Base-by-base conservation (phyloP, 306 rosid genomes). In the Dryas octopetala region DNA sequence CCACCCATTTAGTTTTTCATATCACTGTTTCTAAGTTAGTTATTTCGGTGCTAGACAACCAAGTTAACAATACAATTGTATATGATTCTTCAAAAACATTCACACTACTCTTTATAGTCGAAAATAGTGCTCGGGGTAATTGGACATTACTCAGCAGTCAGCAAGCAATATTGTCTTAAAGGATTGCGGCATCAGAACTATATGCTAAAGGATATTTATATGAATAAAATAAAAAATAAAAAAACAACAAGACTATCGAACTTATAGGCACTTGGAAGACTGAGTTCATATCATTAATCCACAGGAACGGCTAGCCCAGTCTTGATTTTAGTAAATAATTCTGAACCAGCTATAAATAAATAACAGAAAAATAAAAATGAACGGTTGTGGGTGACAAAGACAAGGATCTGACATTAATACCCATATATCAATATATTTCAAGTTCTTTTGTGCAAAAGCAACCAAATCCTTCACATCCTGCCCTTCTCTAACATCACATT, bases 341-440 rank as follows among this genome's bases (percentile, higher is more conserved):
- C 23, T 4, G 50, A 51, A 7, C 2, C 47, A 49, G n/a, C 4
- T 49, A 4, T 50, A 49, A 17, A 67, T 32, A 68, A 68, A 7
- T 26, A 49, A 62, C 0, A 51, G 14, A 69, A 51, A 40, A 15
- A 66, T 13, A 23, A 4, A 4, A 15, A 67, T 47, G 38, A 32
- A 32, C 38, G 38, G 28, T 26, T 59, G 40, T 16, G 52, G 17
- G 40, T n/a, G n/a, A 68, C 26, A 45, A 49, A 68, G 40, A 49
- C 9, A 19, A 49, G 46, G 15, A 7, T 52, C 26, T 8, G 12
- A 15, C 28, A 16, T 52, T 67, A 69, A 66, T 89, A 93, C 98
- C 98, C 98, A 94, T 77, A 91, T 87, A 77, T 94, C 98, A 79
- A 94, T 82, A 83, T 88, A 82, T 77, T 83, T 87, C 70, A 91